These are phyloP conservation scores for Pseudogymnoascus sp. DNA, from an alignment of 2,329 filamentous ascomycete species.

Conservation along the genomic window DNA sequence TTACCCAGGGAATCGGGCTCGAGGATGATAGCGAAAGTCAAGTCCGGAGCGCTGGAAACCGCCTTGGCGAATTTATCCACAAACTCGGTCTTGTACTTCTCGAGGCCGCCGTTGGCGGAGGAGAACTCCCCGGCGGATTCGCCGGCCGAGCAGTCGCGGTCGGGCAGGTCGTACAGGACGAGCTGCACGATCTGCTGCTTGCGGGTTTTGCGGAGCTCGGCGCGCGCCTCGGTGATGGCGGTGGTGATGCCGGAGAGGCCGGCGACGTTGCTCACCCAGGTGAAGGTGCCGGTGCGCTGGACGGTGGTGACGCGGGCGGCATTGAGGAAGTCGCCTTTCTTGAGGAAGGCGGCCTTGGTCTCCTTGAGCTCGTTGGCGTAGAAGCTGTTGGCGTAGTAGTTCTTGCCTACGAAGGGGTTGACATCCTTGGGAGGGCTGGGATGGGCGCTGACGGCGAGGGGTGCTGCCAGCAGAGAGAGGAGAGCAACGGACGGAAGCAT, in stretches of 20 bases:
- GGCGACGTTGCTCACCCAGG: constrained; percentile 35
- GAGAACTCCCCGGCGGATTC: constrained; percentile 36
- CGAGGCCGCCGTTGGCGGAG: constrained; percentile 30
- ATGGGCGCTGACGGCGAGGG: background rate
- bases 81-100: constrained; percentile 35
- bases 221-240: constrained; percentile 33
- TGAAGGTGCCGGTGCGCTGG: constrained; percentile 35
- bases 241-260: constrained; percentile 32
- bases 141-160: constrained; percentile 38
- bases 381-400: constrained; percentile 38
- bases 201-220: constrained; percentile 29
- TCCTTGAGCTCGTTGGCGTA: constrained; percentile 36
- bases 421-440: constrained; percentile 15
- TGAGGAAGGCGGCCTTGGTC: constrained; percentile 32
- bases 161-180: constrained; percentile 39
- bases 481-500: constrained; percentile 6
- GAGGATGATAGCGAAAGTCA: constrained; percentile 36
- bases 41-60: constrained; percentile 31
- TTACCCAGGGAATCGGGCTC: constrained; percentile 40
- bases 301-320: constrained; percentile 32
- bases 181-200: constrained; percentile 31
- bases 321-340: constrained; percentile 31
- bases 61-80: constrained; percentile 34
- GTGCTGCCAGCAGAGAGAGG: background rate
- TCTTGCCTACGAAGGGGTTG: constrained; percentile 41